phyloP scores from a whole-genome alignment of 306 rosid species.

The Trifolium fragiferum region DNA sequence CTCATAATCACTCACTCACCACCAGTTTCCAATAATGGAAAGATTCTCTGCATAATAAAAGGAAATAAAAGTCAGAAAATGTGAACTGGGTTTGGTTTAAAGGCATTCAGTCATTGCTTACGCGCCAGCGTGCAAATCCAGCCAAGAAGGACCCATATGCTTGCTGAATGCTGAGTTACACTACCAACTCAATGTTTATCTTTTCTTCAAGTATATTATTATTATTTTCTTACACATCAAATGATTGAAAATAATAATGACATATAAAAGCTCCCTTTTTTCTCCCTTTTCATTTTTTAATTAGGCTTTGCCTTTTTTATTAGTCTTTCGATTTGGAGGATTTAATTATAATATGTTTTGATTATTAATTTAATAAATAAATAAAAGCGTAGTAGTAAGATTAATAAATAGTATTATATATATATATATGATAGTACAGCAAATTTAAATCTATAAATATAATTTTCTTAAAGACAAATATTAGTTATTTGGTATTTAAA shows the following conservation, averaged over 20 bases:
- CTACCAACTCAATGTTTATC: too few species aligned
- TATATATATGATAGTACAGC: too few species aligned
- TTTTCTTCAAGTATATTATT: too few species aligned
- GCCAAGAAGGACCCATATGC: conserved; percentile 29
- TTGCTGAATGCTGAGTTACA: too few species aligned
- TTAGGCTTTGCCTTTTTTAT: not conserved
- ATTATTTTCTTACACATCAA: too few species aligned
- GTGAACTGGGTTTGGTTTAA: conserved; percentile 19
- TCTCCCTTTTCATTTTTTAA: not conserved
- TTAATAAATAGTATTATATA: too few species aligned
- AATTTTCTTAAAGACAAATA: too few species aligned
- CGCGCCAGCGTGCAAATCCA: conserved; percentile 31
- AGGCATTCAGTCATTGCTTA: not conserved
- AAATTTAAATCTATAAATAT: too few species aligned
- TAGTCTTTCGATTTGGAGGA: not conserved
- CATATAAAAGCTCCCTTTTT: not conserved
- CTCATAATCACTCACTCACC: conserved; percentile 3
- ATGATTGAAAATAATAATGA: not conserved
- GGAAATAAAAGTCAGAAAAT: conserved; percentile 40
- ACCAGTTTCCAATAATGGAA: conserved; percentile 55
- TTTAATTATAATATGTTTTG: too few species aligned
- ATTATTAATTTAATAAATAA: too few species aligned
- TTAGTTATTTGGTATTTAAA: too few species aligned
- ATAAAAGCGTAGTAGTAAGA: too few species aligned
- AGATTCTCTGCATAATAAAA: conserved; percentile 46